Base-by-base conservation (phyloP, 2,329 filamentous ascomycete species). In the Pyricularia grisea region DNA sequence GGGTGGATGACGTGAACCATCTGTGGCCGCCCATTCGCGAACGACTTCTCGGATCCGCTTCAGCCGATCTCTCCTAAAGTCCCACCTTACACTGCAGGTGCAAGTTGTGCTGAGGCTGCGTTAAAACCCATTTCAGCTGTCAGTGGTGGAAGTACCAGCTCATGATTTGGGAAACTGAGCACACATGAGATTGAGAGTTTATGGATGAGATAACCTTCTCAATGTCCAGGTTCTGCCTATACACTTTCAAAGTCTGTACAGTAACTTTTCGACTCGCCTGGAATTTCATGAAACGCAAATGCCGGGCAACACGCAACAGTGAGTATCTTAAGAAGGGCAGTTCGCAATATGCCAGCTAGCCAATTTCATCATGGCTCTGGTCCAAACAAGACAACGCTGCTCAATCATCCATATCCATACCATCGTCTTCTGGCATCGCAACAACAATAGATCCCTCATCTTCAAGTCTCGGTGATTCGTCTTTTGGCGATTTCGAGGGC, bases 401-500 rank as follows among this genome's bases (percentile, higher is more conserved):
- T 67, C 65, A 67, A 9, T 67, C 66, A n/a, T 67, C 66, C 25
- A 67, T 30, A 60, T 67, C 66, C 66, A 67, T 67, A 27, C 30
- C 17, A 31, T 67, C 66, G 14, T 67, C 66, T 4, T 67, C 25
- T 33, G 66, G 25, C 14, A 55, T 67, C 42, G 66, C 66, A n/a
- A 67, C 66, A 20, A 61, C 28, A 61, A 67, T 67, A 17, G 66
- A 67, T 9, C 66, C 66, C 9, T 67, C 66, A 28, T 67, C 66
- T 23, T 67, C 66, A 17, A 20, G 17, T 14, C 30, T 30, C 4
- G 20, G 25, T 9, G 42, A 55, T 7, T 31, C 17, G 17, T 67
- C 65, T 50, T 55, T 42, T 20, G 42, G 66, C 50, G 27, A 50
- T 23, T 67, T 61, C 25, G 66, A 55, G 27, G 28, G 50, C 50